phyloP scores from a whole-genome alignment of 83 land plant species.

The Picea mariana region DNA sequence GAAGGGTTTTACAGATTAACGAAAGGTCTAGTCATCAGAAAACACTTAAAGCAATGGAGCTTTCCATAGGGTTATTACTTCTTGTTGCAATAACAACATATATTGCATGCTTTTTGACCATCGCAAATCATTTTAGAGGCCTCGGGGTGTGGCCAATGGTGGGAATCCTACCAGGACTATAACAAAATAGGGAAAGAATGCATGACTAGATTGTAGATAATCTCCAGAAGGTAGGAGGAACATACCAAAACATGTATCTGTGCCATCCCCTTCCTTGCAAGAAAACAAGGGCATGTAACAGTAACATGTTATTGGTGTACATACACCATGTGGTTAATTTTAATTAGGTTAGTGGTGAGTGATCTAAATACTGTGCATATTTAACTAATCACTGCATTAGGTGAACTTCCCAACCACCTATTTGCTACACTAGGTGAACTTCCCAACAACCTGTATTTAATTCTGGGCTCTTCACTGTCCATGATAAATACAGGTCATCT shows the following conservation, averaged over 20 bases:
- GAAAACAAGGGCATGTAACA: constrained; percentile 45
- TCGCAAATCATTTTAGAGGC: constrained; percentile 39
- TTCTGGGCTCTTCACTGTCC: too few species aligned
- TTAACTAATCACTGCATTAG: too few species aligned
- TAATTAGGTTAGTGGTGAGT: too few species aligned
- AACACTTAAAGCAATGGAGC: neutral
- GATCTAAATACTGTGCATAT: too few species aligned
- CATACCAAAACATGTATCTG: constrained; percentile 52
- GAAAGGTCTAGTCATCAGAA: neutral
- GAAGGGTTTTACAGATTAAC: too few species aligned
- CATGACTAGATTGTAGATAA: constrained; percentile 65
- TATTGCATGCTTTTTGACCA: constrained; percentile 43
- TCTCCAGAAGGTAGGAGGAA: constrained; percentile 38
- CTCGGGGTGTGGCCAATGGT: constrained; percentile 45
- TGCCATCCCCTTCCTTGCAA: constrained; percentile 48
- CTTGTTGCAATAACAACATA: constrained; percentile 34
- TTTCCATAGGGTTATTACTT: constrained; percentile 15
- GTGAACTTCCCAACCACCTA: too few species aligned
- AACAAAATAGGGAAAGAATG: constrained; percentile 36
- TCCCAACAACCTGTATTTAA: too few species aligned
- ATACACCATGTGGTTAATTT: too few species aligned
- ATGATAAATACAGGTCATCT: too few species aligned
- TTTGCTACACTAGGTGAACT: too few species aligned
- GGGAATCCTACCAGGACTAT: constrained; percentile 46
- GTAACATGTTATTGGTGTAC: constrained; percentile 32